phyloP scores from a whole-genome alignment of 345 rosid genomes.

The Melaleuca alternifolia region DNA sequence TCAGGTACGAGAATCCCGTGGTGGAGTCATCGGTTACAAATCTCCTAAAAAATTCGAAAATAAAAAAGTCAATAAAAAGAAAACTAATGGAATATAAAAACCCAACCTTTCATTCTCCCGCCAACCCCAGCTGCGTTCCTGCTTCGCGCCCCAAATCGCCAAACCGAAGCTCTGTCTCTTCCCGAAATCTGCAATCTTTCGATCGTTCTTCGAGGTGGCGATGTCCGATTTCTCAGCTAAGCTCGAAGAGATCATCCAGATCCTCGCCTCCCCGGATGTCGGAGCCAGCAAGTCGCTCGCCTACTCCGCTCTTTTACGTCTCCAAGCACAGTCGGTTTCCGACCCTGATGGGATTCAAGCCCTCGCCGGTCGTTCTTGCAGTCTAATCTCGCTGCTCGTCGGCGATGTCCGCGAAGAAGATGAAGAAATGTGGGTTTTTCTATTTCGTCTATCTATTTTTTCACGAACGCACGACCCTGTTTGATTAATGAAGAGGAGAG shows the following conservation, averaged over 20 bases:
- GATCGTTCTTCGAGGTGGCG: not conserved
- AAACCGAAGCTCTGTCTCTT: not conserved
- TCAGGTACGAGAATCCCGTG: no score
- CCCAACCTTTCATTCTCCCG: not conserved
- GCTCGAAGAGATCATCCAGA: constrained; percentile 21
- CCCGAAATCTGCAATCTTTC: not conserved
- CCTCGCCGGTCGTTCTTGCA: constrained; percentile 14
- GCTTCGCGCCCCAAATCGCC: not conserved
- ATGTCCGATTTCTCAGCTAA: constrained; percentile 3
- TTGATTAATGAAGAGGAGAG: not conserved
- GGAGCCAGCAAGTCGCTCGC: constrained; percentile 22
- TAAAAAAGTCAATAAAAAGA: not conserved
- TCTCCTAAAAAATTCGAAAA: not conserved
- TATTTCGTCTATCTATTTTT: not conserved
- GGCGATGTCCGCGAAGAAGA: constrained; percentile 20
- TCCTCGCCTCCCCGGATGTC: constrained; percentile 14
- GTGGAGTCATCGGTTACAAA: no score
- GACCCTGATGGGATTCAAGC: constrained; percentile 14
- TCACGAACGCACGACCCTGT: not conserved
- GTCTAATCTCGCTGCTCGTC: constrained; percentile 8
- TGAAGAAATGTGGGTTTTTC: constrained; percentile 32
- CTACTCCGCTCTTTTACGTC: constrained; percentile 23
- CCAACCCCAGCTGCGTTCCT: not conserved
- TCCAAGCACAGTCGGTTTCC: constrained; percentile 26
- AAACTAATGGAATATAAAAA: not conserved